These are phyloP conservation scores for Taphrina confusa DNA, from an alignment of 1,139 yeast genomes.

Conservation along the genomic window DNA sequence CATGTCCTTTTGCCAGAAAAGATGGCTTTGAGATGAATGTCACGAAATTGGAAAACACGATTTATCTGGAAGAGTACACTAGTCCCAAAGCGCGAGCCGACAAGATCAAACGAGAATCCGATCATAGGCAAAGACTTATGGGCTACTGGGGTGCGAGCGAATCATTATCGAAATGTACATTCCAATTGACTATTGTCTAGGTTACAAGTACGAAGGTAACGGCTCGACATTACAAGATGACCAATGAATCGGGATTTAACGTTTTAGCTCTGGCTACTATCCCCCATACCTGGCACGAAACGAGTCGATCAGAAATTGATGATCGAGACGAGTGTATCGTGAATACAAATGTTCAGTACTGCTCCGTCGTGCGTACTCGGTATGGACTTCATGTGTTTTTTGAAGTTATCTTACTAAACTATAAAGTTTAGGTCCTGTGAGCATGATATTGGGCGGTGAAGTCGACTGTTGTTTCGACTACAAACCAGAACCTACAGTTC, in stretches of 20 bases:
- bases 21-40: slow-evolving; percentile 67
- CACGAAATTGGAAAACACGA: slow-evolving; percentile 50
- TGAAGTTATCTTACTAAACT: no score
- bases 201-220: slow-evolving; percentile 29
- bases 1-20: slow-evolving; percentile 58
- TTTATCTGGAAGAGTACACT: slow-evolving; percentile 43
- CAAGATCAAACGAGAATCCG: slow-evolving; percentile 17
- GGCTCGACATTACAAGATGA: not conserved
- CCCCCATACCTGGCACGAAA: slow-evolving; percentile 71
- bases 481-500: slow-evolving; percentile 51
- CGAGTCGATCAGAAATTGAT: slow-evolving; percentile 67
- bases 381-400: no score
- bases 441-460: slow-evolving; percentile 79
- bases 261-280: slow-evolving; percentile 70
- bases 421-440: slow-evolving; percentile 58
- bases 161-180: no score
- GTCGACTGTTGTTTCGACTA: slow-evolving; percentile 88
- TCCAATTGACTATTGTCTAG: slow-evolving; percentile 43
- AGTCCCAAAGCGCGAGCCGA: slow-evolving; percentile 6
- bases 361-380: slow-evolving; percentile 69
- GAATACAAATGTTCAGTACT: slow-evolving; percentile 72
- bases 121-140: slow-evolving; percentile 34
- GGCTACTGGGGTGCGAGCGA: slow-evolving; percentile 41
- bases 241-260: no score
- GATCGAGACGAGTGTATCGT: slow-evolving; percentile 57